Percentiles rank a stretch among this genome's conserved stretches.
Conservation (phyloP, 257 asterid species). For the Anisodus acutangulus region DNA sequence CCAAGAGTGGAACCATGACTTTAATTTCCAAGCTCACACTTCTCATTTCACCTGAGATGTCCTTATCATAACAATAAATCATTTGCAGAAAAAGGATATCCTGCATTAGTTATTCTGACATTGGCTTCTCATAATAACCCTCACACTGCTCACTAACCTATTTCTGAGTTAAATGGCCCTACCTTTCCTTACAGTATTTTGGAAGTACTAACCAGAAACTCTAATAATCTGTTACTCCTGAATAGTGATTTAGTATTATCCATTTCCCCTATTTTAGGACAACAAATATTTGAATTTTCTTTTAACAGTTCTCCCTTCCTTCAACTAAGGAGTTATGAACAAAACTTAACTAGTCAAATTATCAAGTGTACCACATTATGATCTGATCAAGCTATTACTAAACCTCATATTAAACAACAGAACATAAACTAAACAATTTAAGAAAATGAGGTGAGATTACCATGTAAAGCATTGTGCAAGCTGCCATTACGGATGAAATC, state of each 20-base stretch:
- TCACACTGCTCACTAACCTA: not conserved
- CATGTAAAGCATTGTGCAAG: conserved; percentile 79
- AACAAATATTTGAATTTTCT: not conserved
- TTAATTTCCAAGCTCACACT: not conserved
- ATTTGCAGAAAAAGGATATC: not conserved
- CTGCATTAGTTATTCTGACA: not conserved
- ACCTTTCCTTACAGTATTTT: not conserved
- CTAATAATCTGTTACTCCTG: not conserved
- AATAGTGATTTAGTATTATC: not conserved
- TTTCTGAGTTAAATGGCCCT: not conserved
- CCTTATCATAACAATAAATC: conserved; percentile 1
- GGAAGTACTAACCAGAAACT: not conserved
- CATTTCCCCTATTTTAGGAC: not conserved
- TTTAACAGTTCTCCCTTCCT: not conserved
- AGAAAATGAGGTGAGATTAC: conserved; percentile 44
- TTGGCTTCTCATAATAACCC: not conserved
- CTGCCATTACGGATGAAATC: conserved; percentile 81
- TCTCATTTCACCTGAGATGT: not conserved
- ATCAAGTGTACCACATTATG: not conserved
- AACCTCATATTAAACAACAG: not conserved
- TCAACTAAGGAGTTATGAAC: not conserved
- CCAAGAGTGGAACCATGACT: not conserved
- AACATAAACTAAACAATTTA: not conserved
- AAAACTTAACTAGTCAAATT: not conserved
- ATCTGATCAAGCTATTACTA: not conserved